Evolutionary conservation across 805 yeast species (phyloP).

Genomic region (Helenozyma rhizophorensis): DNA sequence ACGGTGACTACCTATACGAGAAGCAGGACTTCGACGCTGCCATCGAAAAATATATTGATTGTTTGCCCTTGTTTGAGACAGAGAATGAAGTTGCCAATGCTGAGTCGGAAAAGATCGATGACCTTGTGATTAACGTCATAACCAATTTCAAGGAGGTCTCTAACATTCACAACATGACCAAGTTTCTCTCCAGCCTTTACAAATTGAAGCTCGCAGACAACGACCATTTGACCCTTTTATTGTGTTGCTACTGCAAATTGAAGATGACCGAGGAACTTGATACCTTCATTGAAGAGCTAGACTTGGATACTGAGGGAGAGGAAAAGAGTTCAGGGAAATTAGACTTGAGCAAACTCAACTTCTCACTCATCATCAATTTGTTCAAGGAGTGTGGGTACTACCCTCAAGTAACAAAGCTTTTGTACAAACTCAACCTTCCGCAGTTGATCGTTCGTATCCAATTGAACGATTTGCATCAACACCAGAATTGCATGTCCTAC

Average conservation of each 20-base stretch:
- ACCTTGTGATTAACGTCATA: constrained; percentile 62
- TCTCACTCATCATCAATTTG: constrained; percentile 60
- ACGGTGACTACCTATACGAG: constrained; percentile 69
- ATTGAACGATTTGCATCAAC: constrained; percentile 59
- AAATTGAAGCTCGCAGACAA: constrained; percentile 53
- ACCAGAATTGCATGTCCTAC: constrained; percentile 56
- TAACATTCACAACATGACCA: constrained; percentile 58
- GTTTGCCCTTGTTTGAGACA: constrained; percentile 22
- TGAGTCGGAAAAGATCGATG: constrained; percentile 15
- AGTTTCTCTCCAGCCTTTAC: constrained; percentile 60
- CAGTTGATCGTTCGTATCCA: constrained; percentile 72
- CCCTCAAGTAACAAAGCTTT: constrained; percentile 62
- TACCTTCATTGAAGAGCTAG: constrained; percentile 46
- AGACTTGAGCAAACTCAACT: constrained; percentile 34
- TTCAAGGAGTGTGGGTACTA: constrained; percentile 70
- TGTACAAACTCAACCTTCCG: constrained; percentile 69
- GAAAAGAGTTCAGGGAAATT: constrained; percentile 4
- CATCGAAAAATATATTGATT: constrained; percentile 63
- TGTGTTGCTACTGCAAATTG: constrained; percentile 77
- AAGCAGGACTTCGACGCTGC: constrained; percentile 67
- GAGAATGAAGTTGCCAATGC: constrained; percentile 10
- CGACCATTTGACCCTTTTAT: constrained; percentile 76
- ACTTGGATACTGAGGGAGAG: constrained; percentile 16
- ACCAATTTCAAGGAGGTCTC: constrained; percentile 75
- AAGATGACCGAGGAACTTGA: constrained; percentile 56